Conservation (phyloP, 2,329 filamentous ascomycete species). For the Diaporthe velutina region DNA sequence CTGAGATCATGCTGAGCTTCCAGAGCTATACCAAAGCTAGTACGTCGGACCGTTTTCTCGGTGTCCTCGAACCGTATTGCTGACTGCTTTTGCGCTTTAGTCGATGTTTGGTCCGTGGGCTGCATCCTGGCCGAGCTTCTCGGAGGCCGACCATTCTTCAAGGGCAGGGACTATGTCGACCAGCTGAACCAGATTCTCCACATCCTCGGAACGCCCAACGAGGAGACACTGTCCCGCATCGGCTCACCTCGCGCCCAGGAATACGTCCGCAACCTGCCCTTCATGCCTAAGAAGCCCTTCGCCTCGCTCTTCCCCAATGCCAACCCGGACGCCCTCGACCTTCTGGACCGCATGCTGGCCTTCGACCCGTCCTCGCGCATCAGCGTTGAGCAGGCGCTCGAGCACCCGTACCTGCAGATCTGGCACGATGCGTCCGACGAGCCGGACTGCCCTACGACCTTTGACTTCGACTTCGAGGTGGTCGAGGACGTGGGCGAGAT, state of each 20-base stretch:
- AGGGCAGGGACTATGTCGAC: slow-evolving; percentile 98
- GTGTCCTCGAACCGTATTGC: slow-evolving; percentile 28
- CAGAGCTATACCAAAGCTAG: slow-evolving; percentile 99
- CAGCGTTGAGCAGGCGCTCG: slow-evolving; percentile 92
- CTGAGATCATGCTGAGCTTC: slow-evolving; percentile 99
- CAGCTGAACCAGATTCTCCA: slow-evolving; percentile 99
- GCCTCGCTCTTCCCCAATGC: slow-evolving; percentile 89
- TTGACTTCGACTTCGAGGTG: slow-evolving; percentile 99
- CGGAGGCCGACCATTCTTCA: slow-evolving; percentile 97
- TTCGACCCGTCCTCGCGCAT: slow-evolving; percentile 96
- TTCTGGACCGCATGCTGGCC: slow-evolving; percentile 96
- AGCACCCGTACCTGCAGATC: slow-evolving; percentile 96
- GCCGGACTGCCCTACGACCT: slow-evolving; percentile 90
- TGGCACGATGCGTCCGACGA: slow-evolving; percentile 99
- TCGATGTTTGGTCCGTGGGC: slow-evolving; percentile 99
- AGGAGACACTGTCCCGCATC: slow-evolving; percentile 93
- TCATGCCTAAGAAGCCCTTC: slow-evolving; percentile 95
- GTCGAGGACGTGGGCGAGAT: slow-evolving; percentile 95
- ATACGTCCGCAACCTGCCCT: slow-evolving; percentile 96
- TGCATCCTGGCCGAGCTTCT: slow-evolving; percentile 97
- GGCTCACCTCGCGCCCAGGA: slow-evolving; percentile 96
- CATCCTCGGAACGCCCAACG: slow-evolving; percentile 95
- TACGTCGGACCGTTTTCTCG: slow-evolving; percentile 66
- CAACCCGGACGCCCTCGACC: slow-evolving; percentile 94
- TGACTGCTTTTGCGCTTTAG: slow-evolving; percentile 59